phyloP scores from a whole-genome alignment of 2,329 filamentous ascomycete genomes.

The Penicillium sp. region DNA sequence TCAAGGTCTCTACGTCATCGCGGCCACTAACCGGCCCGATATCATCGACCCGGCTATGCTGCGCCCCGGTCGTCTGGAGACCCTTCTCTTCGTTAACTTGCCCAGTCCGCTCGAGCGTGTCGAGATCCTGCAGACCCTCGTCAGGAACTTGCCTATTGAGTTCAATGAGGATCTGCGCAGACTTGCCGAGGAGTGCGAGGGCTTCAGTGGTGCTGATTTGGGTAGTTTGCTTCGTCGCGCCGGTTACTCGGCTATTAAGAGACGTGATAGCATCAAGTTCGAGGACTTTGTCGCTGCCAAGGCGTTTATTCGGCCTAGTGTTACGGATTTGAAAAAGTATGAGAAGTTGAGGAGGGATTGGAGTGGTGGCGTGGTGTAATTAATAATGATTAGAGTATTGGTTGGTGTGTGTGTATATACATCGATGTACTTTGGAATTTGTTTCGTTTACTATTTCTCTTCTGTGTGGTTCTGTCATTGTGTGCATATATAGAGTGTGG shows the following conservation, averaged over 20 bases:
- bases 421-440: not conserved
- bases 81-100: conserved; percentile 78
- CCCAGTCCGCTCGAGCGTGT: conserved; percentile 70
- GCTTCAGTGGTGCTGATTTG: conserved; percentile 66
- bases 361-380: conserved; percentile 32
- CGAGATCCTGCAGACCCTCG: conserved; percentile 68
- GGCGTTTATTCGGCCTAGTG: conserved; percentile 40
- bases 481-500: too few species aligned
- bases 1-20: conserved; percentile 87
- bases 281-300: conserved; percentile 38
- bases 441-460: too few species aligned
- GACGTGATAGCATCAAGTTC: conserved; percentile 42
- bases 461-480: too few species aligned
- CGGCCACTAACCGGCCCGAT: conserved; percentile 87
- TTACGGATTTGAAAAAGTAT: conserved; percentile 52
- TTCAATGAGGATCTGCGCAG: conserved; percentile 49
- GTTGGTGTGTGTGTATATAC: not conserved
- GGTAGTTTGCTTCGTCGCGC: conserved; percentile 52
- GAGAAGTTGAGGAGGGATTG: conserved; percentile 46
- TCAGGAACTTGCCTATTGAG: conserved; percentile 45
- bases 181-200: conserved; percentile 63
- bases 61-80: conserved; percentile 79
- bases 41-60: conserved; percentile 96
- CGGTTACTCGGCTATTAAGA: conserved; percentile 48
- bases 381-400: too few species aligned